Evolutionary conservation across 306 rosid genomes (phyloP).

Genomic region (Cicer judaicum): DNA sequence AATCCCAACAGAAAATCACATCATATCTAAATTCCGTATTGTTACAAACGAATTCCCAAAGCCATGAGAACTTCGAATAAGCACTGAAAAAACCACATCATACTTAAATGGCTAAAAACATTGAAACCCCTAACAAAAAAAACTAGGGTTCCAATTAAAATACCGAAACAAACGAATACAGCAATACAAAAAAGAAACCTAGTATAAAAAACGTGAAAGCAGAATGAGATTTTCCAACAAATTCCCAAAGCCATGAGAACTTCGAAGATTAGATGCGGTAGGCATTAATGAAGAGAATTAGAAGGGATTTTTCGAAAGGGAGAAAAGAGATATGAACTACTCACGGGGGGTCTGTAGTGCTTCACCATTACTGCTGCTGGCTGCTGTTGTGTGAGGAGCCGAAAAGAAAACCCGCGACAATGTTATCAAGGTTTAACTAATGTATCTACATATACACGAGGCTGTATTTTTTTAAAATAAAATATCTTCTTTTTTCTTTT

Average conservation of each 20-base stretch:
- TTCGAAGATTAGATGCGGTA: not conserved
- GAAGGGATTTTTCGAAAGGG: not conserved
- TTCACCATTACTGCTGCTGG: slow-evolving; percentile 55
- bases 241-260: not conserved
- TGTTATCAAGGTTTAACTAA: no score
- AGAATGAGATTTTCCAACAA: not conserved
- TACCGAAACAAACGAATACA: not conserved
- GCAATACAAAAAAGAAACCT: not conserved
- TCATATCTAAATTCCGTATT: not conserved
- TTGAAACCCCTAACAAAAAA: no score
- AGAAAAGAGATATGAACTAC: not conserved
- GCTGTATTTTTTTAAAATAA: no score
- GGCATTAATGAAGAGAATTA: not conserved
- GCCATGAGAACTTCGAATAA: no score
- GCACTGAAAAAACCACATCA: not conserved
- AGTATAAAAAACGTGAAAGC: not conserved
- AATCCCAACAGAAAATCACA: not conserved
- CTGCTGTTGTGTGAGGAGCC: not conserved
- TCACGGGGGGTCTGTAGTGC: slow-evolving; percentile 86
- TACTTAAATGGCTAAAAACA: no score
- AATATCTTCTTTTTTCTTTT: no score
- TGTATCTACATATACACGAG: no score
- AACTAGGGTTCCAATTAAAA: not conserved
- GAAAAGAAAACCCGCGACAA: not conserved
- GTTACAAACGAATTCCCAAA: no score